phyloP scores from a whole-genome alignment of 345 rosid species.

The Eucalyptus melliodora region DNA sequence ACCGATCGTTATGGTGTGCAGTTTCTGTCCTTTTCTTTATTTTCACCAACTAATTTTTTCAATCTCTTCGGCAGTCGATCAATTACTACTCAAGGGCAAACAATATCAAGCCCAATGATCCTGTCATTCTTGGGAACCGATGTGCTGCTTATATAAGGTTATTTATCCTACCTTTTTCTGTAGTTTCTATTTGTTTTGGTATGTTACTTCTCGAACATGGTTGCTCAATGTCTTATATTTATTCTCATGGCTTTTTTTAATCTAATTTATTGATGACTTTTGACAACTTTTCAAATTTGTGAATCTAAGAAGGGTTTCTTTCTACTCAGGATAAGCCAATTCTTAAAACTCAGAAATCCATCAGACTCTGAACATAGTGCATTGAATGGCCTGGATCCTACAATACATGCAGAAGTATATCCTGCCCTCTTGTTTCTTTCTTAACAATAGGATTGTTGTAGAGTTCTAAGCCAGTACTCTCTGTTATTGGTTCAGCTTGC shows the following conservation, averaged over 20 bases:
- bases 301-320: slow-evolving; percentile 3
- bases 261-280: background rate
- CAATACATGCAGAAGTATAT: slow-evolving; percentile 86
- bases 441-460: background rate
- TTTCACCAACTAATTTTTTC: background rate
- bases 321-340: slow-evolving; percentile 59
- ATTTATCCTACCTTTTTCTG: background rate
- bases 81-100: slow-evolving; percentile 67
- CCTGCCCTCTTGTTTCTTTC: background rate
- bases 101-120: slow-evolving; percentile 57
- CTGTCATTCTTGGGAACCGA: slow-evolving; percentile 71
- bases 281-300: background rate
- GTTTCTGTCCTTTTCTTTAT: background rate
- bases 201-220: background rate
- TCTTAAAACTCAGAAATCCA: slow-evolving; percentile 58
- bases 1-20: background rate
- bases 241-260: background rate
- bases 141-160: slow-evolving; percentile 81
- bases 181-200: background rate
- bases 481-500: slow-evolving; percentile 56
- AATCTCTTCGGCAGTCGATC: slow-evolving; percentile 40
- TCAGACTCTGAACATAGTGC: slow-evolving; percentile 65
- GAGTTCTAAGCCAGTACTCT: background rate
- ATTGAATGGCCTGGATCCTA: slow-evolving; percentile 83
- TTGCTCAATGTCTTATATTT: background rate